A percentile compares a stretch with the other conserved stretches of the same genome.
Evolutionary conservation across 306 rosid species (phyloP).

Genomic region (cucumber (Cucumis sativus)): DNA sequence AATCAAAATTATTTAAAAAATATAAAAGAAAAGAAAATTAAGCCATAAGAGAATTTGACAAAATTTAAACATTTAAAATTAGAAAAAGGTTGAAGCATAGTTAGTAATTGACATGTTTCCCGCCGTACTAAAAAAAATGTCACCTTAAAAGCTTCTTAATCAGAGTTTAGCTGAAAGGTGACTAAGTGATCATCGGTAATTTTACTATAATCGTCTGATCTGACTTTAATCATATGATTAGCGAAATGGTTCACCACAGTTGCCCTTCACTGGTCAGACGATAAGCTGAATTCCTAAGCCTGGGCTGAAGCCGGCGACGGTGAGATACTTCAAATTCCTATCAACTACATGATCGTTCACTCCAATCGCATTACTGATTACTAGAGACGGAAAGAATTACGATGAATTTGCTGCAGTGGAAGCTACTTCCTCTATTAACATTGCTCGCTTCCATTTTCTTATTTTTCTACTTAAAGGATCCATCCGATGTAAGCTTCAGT

Average conservation of each 20-base stretch:
- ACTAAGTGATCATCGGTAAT: no score
- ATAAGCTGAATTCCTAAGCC: background rate
- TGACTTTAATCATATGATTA: no score
- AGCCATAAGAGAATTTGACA: no score
- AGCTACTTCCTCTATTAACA: conserved; percentile 40
- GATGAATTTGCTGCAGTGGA: conserved; percentile 39
- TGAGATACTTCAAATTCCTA: background rate
- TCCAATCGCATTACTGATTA: background rate
- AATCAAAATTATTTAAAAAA: no score
- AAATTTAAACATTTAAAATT: no score
- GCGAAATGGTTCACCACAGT: background rate
- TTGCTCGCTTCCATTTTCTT: conserved; percentile 30
- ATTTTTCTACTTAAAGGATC: conserved; percentile 26
- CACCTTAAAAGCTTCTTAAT: no score
- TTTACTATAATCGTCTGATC: no score
- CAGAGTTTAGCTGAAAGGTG: no score
- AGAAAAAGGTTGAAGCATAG: no score
- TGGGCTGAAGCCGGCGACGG: background rate
- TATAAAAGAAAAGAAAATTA: no score
- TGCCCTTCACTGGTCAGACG: background rate
- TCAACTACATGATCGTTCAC: background rate
- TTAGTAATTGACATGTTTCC: no score
- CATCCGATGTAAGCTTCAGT: conserved; percentile 8
- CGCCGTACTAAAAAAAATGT: no score
- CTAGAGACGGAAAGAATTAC: conserved; percentile 12